A percentile compares a stretch with the other conserved stretches of the same genome.
phyloP scores from a whole-genome alignment of 23 red algal species.

The Gracilaria domingensis region DNA sequence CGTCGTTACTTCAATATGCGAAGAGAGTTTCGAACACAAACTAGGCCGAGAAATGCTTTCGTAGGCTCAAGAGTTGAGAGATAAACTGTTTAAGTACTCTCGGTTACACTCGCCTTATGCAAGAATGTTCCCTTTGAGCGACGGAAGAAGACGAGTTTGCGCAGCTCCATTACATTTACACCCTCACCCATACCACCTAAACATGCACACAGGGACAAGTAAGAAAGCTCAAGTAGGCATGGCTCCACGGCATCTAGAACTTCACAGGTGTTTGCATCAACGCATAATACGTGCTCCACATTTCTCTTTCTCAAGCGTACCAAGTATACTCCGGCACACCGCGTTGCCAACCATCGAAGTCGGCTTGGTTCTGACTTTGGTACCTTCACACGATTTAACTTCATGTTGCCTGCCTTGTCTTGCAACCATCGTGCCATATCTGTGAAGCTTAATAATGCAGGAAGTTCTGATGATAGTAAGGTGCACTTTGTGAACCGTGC shows the following conservation, averaged over 20 bases:
- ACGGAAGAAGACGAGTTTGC: no score
- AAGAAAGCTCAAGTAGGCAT: background rate
- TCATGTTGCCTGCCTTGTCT: background rate
- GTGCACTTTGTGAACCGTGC: background rate
- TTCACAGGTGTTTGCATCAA: background rate
- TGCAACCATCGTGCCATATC: background rate
- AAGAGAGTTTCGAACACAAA: no score
- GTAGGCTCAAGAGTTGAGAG: no score
- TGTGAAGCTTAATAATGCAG: background rate
- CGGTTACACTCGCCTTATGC: no score
- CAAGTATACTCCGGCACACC: background rate
- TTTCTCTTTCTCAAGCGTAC: background rate
- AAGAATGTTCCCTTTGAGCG: no score
- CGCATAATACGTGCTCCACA: background rate
- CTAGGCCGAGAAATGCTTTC: no score
- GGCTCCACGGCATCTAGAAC: background rate
- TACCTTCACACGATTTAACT: background rate
- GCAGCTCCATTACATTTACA: background rate
- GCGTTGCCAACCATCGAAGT: background rate
- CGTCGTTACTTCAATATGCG: no score
- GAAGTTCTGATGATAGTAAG: background rate
- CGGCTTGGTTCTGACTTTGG: background rate
- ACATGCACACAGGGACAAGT: background rate
- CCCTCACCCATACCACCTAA: background rate
- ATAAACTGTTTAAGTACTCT: no score